Conservation (phyloP, 768 basidiomycete genomes). For the Lanmaoa rubissima region DNA sequence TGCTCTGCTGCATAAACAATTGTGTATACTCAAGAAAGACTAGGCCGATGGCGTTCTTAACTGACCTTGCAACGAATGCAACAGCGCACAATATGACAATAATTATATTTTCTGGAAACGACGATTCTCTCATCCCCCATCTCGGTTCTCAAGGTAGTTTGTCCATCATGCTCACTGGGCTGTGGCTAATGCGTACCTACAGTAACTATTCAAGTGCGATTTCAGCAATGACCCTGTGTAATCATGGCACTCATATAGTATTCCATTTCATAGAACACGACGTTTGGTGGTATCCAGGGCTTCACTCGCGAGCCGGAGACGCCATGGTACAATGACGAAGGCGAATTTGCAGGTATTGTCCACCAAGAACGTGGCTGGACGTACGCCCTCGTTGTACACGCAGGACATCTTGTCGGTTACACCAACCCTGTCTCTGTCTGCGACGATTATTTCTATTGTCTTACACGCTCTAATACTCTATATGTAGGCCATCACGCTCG, state of each 20-base stretch:
- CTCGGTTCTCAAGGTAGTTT: conserved; percentile 57
- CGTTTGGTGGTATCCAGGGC: conserved; percentile 74
- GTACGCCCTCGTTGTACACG: conserved; percentile 38
- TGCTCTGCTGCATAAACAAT: not conserved
- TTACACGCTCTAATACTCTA: not conserved
- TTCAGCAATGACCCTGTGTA: not conserved
- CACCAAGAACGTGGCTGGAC: conserved; percentile 70
- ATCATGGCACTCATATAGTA: not conserved
- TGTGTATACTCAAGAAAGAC: conserved; percentile 9
- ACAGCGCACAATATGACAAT: conserved; percentile 49
- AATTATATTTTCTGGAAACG: conserved; percentile 67
- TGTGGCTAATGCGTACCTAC: conserved; percentile 10
- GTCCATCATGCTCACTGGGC: not conserved
- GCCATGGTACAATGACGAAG: conserved; percentile 59
- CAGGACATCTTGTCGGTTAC: conserved; percentile 42
- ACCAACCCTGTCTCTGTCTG: conserved; percentile 44
- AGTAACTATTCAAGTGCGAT: conserved; percentile 56
- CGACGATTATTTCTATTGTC: conserved; percentile 12
- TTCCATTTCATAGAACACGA: conserved; percentile 55
- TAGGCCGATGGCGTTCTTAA: conserved; percentile 63
- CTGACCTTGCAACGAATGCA: conserved; percentile 65
- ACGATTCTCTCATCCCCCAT: conserved; percentile 65
- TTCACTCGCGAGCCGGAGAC: conserved; percentile 70
- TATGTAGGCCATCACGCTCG: conserved; percentile 55
- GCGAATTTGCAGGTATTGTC: conserved; percentile 62